Evolutionary conservation across 1,284 basidiomycete genomes (phyloP).

Genomic region (Ceratobasidium sp.): DNA sequence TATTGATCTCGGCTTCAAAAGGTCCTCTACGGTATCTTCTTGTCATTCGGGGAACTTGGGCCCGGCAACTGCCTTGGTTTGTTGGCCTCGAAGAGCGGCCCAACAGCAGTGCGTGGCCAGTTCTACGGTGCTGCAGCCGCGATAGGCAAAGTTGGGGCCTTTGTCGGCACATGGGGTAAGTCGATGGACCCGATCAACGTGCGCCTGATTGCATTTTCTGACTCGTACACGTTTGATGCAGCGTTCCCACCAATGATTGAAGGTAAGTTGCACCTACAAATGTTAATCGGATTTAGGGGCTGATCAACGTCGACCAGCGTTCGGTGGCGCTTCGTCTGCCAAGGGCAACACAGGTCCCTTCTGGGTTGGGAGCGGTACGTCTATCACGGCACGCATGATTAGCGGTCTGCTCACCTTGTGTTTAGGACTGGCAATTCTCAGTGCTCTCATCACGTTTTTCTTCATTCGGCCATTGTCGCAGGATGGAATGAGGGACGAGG

Average conservation of each 20-base stretch:
- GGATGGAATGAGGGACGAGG: conserved; percentile 85
- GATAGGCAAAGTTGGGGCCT: conserved; percentile 89
- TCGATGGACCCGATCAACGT: conserved; percentile 43
- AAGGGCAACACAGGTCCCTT: conserved; percentile 82
- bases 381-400: neutral
- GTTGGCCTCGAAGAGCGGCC: conserved; percentile 82
- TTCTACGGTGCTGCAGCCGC: conserved; percentile 89
- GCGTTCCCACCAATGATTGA: conserved; percentile 77
- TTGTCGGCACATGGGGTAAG: conserved; percentile 81
- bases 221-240: conserved; percentile 50
- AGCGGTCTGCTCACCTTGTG: conserved; percentile 47
- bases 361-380: conserved; percentile 76
- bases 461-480: conserved; percentile 79
- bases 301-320: conserved; percentile 59
- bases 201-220: conserved; percentile 21
- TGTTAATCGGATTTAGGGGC: neutral
- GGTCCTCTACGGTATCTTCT: conserved; percentile 90
- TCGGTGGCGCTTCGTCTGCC: conserved; percentile 63
- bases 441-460: conserved; percentile 77
- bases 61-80: conserved; percentile 85
- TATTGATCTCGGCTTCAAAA: conserved; percentile 50
- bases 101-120: conserved; percentile 87
- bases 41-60: conserved; percentile 81
- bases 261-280: conserved; percentile 55
- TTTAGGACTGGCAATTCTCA: conserved; percentile 76